These are phyloP conservation scores for Annona squamosa DNA, from an alignment of 164 flowering plant genomes.

Conservation along the genomic window DNA sequence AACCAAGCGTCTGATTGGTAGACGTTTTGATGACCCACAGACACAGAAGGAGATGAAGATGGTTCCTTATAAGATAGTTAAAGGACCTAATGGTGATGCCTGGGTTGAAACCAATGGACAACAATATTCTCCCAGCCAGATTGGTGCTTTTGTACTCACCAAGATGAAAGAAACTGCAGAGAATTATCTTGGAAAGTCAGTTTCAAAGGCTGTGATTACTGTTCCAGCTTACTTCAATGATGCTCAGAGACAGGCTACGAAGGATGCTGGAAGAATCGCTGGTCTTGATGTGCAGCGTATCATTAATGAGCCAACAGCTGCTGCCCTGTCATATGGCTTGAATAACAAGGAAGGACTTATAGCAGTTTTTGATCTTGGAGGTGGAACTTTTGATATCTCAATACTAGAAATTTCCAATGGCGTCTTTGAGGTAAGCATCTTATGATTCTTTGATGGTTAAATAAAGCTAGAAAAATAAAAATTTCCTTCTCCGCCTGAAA, in stretches of 20 bases:
- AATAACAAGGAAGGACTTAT: slow-evolving; percentile 62
- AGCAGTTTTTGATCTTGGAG: slow-evolving; percentile 74
- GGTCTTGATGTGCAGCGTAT: slow-evolving; percentile 64
- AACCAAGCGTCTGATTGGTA: slow-evolving; percentile 58
- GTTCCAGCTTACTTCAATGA: slow-evolving; percentile 75
- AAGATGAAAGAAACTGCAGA: slow-evolving; percentile 80
- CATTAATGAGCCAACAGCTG: slow-evolving; percentile 77
- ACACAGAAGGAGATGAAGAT: slow-evolving; percentile 71
- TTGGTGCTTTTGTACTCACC: slow-evolving; percentile 62
- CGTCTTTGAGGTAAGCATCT: slow-evolving; percentile 49
- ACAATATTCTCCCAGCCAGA: slow-evolving; percentile 61
- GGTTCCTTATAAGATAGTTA: slow-evolving; percentile 67
- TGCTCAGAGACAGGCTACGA: slow-evolving; percentile 73
- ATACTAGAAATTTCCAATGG: slow-evolving; percentile 64
- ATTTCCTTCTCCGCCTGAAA: background rate
- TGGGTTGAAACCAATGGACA: slow-evolving; percentile 70
- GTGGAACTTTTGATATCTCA: slow-evolving; percentile 77
- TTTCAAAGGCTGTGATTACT: slow-evolving; percentile 57
- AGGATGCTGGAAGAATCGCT: slow-evolving; percentile 71
- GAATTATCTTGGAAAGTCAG: slow-evolving; percentile 49
- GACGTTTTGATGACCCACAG: slow-evolving; percentile 56
- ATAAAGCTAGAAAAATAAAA: too few relatives aligned
- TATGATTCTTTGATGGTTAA: background rate
- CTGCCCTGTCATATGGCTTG: slow-evolving; percentile 68
- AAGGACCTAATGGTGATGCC: slow-evolving; percentile 70